A percentile compares a stretch with the other conserved stretches of the same genome.
Evolutionary conservation across 192 early-diverging fungal species (phyloP).

Genomic region (Gonapodya prolifera): DNA sequence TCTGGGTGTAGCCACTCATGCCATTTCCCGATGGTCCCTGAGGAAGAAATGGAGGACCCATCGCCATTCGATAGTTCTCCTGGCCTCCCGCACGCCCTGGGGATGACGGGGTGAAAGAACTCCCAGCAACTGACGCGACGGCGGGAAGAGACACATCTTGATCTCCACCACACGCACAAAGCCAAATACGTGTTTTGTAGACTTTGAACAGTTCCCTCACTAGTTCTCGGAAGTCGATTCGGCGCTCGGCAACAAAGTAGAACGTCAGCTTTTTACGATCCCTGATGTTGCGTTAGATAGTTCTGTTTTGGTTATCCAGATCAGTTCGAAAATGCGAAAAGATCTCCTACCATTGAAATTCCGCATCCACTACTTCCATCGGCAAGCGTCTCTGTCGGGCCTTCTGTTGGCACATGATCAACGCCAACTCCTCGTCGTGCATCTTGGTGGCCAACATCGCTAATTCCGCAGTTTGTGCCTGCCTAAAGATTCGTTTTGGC

Average conservation of each 20-base stretch:
- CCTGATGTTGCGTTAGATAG: slow-evolving; percentile 23
- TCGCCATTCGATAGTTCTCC: too few relatives aligned
- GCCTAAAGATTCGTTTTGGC: slow-evolving; percentile 79
- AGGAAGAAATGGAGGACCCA: too few relatives aligned
- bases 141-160: background rate
- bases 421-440: slow-evolving; percentile 81
- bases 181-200: slow-evolving; percentile 98
- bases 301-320: background rate
- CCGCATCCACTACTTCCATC: slow-evolving; percentile 94
- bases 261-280: slow-evolving; percentile 95
- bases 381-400: slow-evolving; percentile 80
- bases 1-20: too few relatives aligned
- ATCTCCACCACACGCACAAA: slow-evolving; percentile 25
- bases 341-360: slow-evolving; percentile 86
- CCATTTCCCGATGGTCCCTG: too few relatives aligned
- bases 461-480: slow-evolving; percentile 69
- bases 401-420: slow-evolving; percentile 75
- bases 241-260: slow-evolving; percentile 84
- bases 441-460: slow-evolving; percentile 64
- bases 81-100: background rate
- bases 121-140: background rate
- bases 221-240: slow-evolving; percentile 93
- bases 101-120: background rate
- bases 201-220: slow-evolving; percentile 93
- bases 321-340: background rate